A percentile compares a stretch with the other conserved stretches of the same genome.
Evolutionary conservation across 805 yeast genomes (phyloP).

Genomic region (Teunomyces kruisii): DNA sequence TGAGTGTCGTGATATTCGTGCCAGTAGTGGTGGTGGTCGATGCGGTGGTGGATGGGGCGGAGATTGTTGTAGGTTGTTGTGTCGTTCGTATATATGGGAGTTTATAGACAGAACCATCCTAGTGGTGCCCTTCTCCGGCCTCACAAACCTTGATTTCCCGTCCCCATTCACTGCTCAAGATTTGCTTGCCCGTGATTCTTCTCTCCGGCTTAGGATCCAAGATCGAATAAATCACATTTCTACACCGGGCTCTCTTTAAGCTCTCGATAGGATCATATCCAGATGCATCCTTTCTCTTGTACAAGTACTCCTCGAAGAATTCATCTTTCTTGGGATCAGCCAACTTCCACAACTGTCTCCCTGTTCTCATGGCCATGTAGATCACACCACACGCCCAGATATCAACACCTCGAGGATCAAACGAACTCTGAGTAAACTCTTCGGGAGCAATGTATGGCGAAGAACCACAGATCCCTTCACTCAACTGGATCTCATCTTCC

Average conservation of each 20-base stretch:
- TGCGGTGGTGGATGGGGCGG: no score
- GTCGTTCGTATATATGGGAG: not conserved
- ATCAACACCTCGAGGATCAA: conserved; percentile 82
- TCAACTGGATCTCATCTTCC: conserved; percentile 69
- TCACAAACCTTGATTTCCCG: conserved; percentile 80
- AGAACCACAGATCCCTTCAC: conserved; percentile 81
- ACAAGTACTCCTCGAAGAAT: conserved; percentile 70
- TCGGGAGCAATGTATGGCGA: conserved; percentile 93
- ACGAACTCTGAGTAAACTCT: conserved; percentile 62
- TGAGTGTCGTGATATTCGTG: not conserved
- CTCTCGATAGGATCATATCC: conserved; percentile 92
- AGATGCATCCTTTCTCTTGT: conserved; percentile 73
- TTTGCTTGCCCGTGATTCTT: conserved; percentile 84
- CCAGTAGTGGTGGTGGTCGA: no score
- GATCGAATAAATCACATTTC: conserved; percentile 90
- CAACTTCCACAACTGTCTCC: conserved; percentile 86
- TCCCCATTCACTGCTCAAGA: conserved; percentile 94
- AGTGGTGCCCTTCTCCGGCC: conserved; percentile 50
- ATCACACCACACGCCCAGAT: conserved; percentile 94
- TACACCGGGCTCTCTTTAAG: conserved; percentile 81
- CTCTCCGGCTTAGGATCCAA: conserved; percentile 88
- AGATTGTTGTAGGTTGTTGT: no score
- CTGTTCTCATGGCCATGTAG: conserved; percentile 92
- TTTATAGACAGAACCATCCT: not conserved
- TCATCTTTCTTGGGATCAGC: conserved; percentile 78